Conservation (phyloP, 2,329 filamentous ascomycete species). For the Aspergillus flavus region DNA sequence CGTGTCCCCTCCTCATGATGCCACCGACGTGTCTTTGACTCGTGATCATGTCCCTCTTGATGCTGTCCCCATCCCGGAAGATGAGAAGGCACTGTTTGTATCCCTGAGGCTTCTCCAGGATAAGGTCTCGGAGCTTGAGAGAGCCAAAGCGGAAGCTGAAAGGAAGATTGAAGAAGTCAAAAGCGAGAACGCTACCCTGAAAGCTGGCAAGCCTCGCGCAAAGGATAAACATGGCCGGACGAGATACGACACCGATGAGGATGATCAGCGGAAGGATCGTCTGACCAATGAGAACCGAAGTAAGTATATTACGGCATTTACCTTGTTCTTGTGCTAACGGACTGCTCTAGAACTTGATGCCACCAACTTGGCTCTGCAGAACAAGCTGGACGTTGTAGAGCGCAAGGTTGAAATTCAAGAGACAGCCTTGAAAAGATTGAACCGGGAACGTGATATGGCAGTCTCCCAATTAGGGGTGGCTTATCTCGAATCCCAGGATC, state of each 20-base stretch:
- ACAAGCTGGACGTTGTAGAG: conserved; percentile 57
- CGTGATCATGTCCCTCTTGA: conserved; percentile 53
- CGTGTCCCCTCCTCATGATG: conserved; percentile 48
- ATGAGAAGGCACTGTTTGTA: conserved; percentile 66
- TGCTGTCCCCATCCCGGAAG: conserved; percentile 59
- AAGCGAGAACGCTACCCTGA: conserved; percentile 54
- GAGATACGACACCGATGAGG: conserved; percentile 49
- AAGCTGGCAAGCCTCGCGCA: conserved; percentile 42
- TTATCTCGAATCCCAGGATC: conserved; percentile 54
- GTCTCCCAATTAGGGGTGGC: conserved; percentile 60
- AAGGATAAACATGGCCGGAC: conserved; percentile 41
- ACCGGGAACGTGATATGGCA: conserved; percentile 59
- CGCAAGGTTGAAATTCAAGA: conserved; percentile 59
- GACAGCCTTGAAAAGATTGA: conserved; percentile 56
- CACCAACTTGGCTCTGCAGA: conserved; percentile 56
- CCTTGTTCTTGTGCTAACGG: conserved; percentile 26
- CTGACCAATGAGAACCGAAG: conserved; percentile 41
- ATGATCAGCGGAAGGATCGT: conserved; percentile 39
- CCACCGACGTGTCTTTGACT: conserved; percentile 33
- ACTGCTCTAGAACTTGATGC: conserved; percentile 50
- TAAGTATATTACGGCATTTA: conserved; percentile 29
- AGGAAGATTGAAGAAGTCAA: conserved; percentile 55
- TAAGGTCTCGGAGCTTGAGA: conserved; percentile 59
- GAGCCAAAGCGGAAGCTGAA: conserved; percentile 55
- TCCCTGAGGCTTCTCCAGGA: conserved; percentile 62